Conservation (phyloP, 176 grass and related monocot genomes). For the Paspalum vaginatum region DNA sequence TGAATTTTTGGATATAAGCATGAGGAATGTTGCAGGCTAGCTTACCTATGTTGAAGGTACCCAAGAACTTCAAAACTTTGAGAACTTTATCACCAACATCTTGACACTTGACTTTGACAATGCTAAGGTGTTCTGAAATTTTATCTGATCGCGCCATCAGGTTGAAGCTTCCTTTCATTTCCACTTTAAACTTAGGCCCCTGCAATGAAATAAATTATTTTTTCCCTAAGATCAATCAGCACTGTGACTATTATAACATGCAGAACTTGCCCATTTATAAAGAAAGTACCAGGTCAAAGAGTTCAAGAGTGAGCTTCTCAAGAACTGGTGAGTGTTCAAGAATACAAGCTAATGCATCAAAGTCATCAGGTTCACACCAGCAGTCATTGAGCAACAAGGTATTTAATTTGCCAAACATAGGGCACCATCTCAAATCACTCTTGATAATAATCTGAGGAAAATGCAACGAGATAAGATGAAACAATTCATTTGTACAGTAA, state of each 20-base stretch:
- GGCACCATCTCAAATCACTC: neutral
- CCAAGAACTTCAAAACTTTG: neutral
- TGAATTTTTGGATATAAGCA: neutral
- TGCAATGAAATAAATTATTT: neutral
- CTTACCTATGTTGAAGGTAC: neutral
- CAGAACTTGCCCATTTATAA: neutral
- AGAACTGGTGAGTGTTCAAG: neutral
- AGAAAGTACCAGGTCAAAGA: neutral
- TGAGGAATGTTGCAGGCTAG: neutral
- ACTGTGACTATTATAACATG: neutral
- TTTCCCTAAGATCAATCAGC: neutral
- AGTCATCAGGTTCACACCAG: neutral
- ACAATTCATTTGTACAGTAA: neutral
- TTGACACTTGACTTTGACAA: neutral
- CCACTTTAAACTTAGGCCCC: neutral
- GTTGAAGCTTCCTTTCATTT: neutral
- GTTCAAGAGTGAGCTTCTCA: neutral
- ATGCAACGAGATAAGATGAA: neutral
- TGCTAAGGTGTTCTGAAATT: neutral
- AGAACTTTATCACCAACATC: neutral
- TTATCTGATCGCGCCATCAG: neutral
- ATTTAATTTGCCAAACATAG: too few relatives aligned
- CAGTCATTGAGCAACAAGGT: neutral
- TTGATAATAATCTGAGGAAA: neutral
- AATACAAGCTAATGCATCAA: neutral